Evolutionary conservation across 306 rosid species (phyloP), one percentile per base, ranked within the genome.

Genomic region (Trifolium subterraneum): DNA sequence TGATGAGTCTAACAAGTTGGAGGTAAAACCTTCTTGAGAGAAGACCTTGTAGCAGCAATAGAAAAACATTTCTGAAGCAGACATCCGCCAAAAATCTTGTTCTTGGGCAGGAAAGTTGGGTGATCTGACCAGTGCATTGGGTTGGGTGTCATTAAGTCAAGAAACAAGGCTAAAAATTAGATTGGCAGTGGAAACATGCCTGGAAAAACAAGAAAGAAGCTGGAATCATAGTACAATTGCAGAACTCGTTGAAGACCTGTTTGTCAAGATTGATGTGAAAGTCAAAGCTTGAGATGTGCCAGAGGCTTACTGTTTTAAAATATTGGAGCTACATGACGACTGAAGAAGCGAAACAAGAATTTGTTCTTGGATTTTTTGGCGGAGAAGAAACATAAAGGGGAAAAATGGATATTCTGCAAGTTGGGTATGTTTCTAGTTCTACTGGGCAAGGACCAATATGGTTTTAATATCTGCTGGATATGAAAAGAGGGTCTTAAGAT

Each of bases 261-360:
- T 51, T 51, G 58, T 51, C 22, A 4, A 50, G 22, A 18, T 7
- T 7, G 22, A 50, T 11, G 9, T 23, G 23, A 9, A 50, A 50
- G 56, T 50, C 16, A n/a, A 48, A 48, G 55, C 55, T 15, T 13
- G 18, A 47, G 54, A 47, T 48, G 55, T 22, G 6, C 55, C 19
- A 48, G 8, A 4, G 55, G n/a, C 55, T n/a, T 48, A 2, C 19
- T 48, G 8, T 15, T n/a, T 48, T 48, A 20, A 48, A 51, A 51
- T 16, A 10, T 10, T 18, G 10, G 58, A 51, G 11, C 16, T 51
- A 55, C 15, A 22, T 7, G n/a, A 22, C 6, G 31, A 10, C 31
- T 11, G n/a, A 55, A 55, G 62, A 55, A 23, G 33, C 22, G 62
- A 55, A 55, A 55, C 33, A 55, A 10, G 62, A 55, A 10, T 55